Conservation (phyloP, 2,329 filamentous ascomycete species). For the Penicillium sp. region DNA sequence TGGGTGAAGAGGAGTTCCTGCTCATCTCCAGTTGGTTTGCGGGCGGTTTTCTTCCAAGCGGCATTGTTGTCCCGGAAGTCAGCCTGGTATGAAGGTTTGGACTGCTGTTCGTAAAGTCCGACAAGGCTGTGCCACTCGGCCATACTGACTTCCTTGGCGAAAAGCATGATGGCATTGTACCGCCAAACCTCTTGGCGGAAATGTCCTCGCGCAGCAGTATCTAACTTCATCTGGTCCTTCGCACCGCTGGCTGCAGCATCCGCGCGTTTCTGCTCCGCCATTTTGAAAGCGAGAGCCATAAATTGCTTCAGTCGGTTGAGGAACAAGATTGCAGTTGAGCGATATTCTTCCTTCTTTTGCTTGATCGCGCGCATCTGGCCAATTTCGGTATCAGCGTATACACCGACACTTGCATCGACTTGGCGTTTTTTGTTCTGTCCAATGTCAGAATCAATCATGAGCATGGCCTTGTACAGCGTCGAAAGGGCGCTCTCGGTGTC, state of each 20-base stretch:
- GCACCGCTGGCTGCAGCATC: constrained; percentile 54
- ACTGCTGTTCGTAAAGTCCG: constrained; percentile 76
- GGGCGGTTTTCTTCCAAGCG: constrained; percentile 77
- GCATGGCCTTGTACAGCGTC: constrained; percentile 86
- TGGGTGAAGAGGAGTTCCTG: constrained; percentile 84
- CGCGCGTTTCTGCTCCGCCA: constrained; percentile 70
- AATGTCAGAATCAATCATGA: constrained; percentile 85
- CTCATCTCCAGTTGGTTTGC: constrained; percentile 75
- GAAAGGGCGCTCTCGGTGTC: constrained; percentile 77
- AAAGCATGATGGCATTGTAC: constrained; percentile 84
- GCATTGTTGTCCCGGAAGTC: constrained; percentile 77
- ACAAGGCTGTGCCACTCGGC: constrained; percentile 80
- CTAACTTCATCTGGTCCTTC: constrained; percentile 60
- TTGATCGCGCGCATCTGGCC: constrained; percentile 89
- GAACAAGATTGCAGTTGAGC: constrained; percentile 73
- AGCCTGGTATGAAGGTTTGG: constrained; percentile 73
- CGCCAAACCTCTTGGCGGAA: constrained; percentile 78
- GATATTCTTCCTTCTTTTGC: constrained; percentile 90
- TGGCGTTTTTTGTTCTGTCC: constrained; percentile 56
- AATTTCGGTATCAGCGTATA: constrained; percentile 72
- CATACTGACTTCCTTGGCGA: constrained; percentile 80
- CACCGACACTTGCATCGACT: constrained; percentile 50
- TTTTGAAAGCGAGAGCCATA: constrained; percentile 77
- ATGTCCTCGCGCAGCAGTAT: constrained; percentile 68
- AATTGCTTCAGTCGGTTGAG: constrained; percentile 78